Evolutionary conservation across 139 green algal genomes (phyloP), one percentile per base, ranked within the genome.

Genomic region (Gonium pectorale): DNA sequence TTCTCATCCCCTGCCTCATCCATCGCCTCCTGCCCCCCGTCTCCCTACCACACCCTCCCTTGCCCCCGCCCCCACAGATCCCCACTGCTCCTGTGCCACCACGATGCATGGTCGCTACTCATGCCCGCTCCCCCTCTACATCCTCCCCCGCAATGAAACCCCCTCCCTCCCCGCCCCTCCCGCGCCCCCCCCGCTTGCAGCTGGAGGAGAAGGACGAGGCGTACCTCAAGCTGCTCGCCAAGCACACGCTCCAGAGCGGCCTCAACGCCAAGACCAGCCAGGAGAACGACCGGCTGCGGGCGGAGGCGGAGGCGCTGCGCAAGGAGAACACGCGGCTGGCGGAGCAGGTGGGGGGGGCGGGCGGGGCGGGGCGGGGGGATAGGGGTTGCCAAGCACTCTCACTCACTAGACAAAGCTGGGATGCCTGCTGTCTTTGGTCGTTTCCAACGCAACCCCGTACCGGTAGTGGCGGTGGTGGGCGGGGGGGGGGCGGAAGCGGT

Each of bases 211-310:
- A 79, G 67, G 85, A 89, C 35, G 85, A 89, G 46, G 51, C 71
- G 24, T 89, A 86, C 77, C 75, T 89, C 44, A 83, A 81, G 85
- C 66, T 90, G 73, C 64, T 90, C 24, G 80, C 80, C 64, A 90
- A 90, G 72, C 80, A 87, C 80, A 90, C 86, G 37, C 62, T 90
- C 54, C 78, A 89, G 70, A 38, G 27, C 5, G 85, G 85, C 0
- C 54, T 89, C 22, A 59, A 44, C 69, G 63, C 72, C 69, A 89
- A 89, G 79, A 86, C 85, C 17, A n/a, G 59, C 9, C 63, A 82
- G 59, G 71, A 75, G 43, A 60, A 87, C 43, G 71, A 87, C 8
- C 22, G 41, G n/a, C 71, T 87, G 59, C 29, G 52, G 3, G 72
- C 52, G 31, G 62, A 77, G 70, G 63, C 70, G 29, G 82, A 87